A percentile compares a stretch with the other conserved stretches of the same genome.
phyloP scores from a whole-genome alignment of 2,329 filamentous ascomycete species.

The Clonostachys byssicola region DNA sequence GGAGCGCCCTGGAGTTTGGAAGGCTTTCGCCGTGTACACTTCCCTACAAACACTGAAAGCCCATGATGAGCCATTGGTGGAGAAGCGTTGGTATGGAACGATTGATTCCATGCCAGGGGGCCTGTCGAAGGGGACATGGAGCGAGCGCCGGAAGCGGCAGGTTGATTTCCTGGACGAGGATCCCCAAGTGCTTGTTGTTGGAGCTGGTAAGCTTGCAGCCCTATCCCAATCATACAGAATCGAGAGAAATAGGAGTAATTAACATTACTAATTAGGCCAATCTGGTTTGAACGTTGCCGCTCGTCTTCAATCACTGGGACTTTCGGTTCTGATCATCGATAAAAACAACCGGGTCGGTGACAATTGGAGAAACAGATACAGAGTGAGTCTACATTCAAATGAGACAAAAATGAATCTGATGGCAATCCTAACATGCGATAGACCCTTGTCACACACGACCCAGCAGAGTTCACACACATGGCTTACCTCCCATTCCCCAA shows the following conservation, averaged over 20 bases:
- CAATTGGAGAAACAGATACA: conserved; percentile 56
- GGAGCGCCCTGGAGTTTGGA: conserved; percentile 32
- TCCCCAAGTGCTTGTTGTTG: conserved; percentile 31
- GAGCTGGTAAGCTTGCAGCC: conserved; percentile 6
- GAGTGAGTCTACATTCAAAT: conserved; percentile 4
- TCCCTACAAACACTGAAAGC: conserved; percentile 42
- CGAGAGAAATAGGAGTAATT: neutral
- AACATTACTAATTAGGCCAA: conserved; percentile 7
- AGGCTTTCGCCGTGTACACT: conserved; percentile 55
- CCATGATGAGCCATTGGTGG: conserved; percentile 36
- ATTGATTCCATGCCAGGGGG: conserved; percentile 20
- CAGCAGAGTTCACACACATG: conserved; percentile 53
- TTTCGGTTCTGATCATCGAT: conserved; percentile 39
- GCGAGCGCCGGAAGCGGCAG: conserved; percentile 15
- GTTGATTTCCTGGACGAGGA: conserved; percentile 17
- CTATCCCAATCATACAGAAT: neutral
- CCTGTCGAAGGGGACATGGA: conserved; percentile 5
- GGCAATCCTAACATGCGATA: conserved; percentile 13
- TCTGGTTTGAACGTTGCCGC: conserved; percentile 36
- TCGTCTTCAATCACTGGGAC: conserved; percentile 38
- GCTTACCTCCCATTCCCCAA: conserved; percentile 58
- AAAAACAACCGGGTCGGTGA: conserved; percentile 36
- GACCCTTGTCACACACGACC: conserved; percentile 57
- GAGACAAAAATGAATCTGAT: too few species aligned
- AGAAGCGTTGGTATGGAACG: conserved; percentile 2